Evolutionary conservation across 768 basidiomycete genomes (phyloP).

Genomic region (Coprinopsis strossmayeri): DNA sequence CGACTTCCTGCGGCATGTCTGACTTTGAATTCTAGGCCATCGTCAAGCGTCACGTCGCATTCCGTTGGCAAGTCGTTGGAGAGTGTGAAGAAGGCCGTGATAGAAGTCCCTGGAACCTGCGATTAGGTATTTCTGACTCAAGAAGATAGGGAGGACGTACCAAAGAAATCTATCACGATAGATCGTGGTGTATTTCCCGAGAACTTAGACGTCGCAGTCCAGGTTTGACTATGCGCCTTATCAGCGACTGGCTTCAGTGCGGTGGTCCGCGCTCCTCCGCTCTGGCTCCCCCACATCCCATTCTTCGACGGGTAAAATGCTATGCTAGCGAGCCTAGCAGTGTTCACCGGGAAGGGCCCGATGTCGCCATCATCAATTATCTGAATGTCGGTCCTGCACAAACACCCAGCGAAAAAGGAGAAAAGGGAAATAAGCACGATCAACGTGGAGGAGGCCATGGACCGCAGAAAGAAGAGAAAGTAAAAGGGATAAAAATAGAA

Average conservation of each 20-base stretch:
- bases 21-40: neutral
- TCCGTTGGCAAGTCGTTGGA: neutral
- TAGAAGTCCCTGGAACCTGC: neutral
- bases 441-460: slow-evolving; percentile 1
- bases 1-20: neutral
- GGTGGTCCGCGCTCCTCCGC: neutral
- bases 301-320: slow-evolving; percentile 1
- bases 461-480: neutral
- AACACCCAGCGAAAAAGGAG: neutral
- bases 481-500: neutral
- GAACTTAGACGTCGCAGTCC: neutral
- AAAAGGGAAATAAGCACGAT: slow-evolving; percentile 1
- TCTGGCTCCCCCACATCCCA: neutral
- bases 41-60: neutral
- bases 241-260: neutral
- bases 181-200: neutral
- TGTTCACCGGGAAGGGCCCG: neutral
- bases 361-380: neutral
- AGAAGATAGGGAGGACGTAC: neutral
- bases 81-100: slow-evolving; percentile 1
- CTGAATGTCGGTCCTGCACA: neutral
- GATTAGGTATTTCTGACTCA: neutral
- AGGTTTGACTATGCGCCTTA: neutral
- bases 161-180: slow-evolving; percentile 2
- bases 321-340: neutral